Base-by-base conservation (phyloP, 2,329 filamentous ascomycete species). In the Mariannaea elegans region DNA sequence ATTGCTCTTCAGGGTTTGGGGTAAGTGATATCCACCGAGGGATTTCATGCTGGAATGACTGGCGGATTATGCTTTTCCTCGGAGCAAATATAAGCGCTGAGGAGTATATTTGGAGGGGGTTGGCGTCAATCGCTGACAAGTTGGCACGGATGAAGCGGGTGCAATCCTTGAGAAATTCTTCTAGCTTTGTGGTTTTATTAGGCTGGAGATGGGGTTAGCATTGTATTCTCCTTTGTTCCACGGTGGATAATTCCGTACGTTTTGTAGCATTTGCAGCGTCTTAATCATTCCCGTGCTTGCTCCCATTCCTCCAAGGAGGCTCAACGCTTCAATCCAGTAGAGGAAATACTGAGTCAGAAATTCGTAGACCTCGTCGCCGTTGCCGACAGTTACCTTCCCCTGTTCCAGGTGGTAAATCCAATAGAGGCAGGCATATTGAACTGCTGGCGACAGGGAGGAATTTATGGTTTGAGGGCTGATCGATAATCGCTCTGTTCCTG, bases 341-440 rank as follows among this genome's bases (percentile, higher is more conserved):
- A 82, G 76, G 41, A 80, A 69, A 60, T 80, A 73, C 9, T 55
- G 24, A 8, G 64, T 56, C 2, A 82, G 63, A 65, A 82, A 82
- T 3, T 52, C 6, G 53, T 78, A 60, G 14, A 72, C 72, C 13
- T 56, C 12, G 41, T 73, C 70, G 32, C 65, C 55, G 61, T 77
- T 72, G 57, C 62, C 57, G 59, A 75, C 70, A 42, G 60, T 63
- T 46, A 48, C 41, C 44, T 61, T 64, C 59, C 71, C 72, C n/a
- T 71, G 42, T 52, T 69, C 59, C 18, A 70, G 34, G 67, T 80
- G 77, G 34, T 75, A 16, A 4, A 58, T 53, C 66, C 75, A 82
- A 62, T 80, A 78, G 2, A 68, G 66, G 65, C 77, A 80, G 12
- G 77, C 76, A 68, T 82, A 82, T 54, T 72, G 72, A 9, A 79